Percentiles rank a stretch among this genome's conserved stretches.
Evolutionary conservation across 2,329 filamentous ascomycete species (phyloP).

Genomic region (Mariannaea elegans): DNA sequence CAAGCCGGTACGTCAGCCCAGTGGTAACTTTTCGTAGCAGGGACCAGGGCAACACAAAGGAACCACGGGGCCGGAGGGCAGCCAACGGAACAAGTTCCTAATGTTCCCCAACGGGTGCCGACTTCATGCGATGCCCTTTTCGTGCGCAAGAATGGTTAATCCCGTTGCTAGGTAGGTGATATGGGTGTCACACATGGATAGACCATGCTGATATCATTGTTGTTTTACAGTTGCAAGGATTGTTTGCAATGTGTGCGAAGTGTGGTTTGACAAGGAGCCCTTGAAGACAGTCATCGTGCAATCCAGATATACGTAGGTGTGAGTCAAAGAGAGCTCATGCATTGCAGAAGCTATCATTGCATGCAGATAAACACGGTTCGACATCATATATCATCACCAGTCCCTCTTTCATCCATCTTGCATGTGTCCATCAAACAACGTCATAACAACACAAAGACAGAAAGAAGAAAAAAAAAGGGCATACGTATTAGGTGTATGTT

Average conservation of each 20-base stretch:
- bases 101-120: no score
- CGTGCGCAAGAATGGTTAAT: not conserved
- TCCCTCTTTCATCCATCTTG: not conserved
- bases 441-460: not conserved
- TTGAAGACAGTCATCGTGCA: constrained; percentile 7
- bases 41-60: constrained; percentile 11
- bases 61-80: constrained; percentile 10
- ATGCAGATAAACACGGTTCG: not conserved
- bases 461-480: not conserved
- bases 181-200: not conserved
- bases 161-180: constrained; percentile 1
- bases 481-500: not conserved
- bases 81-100: not conserved
- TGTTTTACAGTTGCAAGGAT: no score
- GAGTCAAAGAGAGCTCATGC: not conserved
- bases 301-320: not conserved
- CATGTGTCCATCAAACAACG: not conserved
- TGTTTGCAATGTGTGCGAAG: not conserved
- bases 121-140: no score
- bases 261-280: not conserved
- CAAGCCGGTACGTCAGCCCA: constrained; percentile 19
- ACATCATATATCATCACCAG: not conserved
- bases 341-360: not conserved
- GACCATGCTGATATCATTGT: not conserved
- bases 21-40: not conserved